A percentile compares a stretch with the other conserved stretches of the same genome.
Conservation (phyloP, 2,329 filamentous ascomycete genomes). For the Cladosporium sp. region DNA sequence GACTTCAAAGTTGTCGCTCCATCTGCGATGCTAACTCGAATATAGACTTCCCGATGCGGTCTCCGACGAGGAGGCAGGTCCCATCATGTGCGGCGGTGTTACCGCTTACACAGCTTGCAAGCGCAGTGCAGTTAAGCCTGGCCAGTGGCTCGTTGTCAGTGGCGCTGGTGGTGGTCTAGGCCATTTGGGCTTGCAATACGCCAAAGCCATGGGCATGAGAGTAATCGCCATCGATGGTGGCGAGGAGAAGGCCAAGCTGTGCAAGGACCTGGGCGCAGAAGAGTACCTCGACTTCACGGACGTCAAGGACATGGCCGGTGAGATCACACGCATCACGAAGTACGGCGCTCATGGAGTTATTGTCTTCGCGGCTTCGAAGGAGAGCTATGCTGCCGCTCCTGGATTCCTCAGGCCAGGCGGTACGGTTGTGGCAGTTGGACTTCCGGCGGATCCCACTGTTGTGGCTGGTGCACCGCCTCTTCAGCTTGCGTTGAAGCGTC, state of each 20-base stretch:
- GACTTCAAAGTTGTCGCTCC: not conserved
- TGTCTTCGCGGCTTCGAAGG: slow-evolving; percentile 40
- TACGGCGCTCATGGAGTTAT: slow-evolving; percentile 42
- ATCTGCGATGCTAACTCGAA: slow-evolving; percentile 34
- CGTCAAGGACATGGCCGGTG: slow-evolving; percentile 37
- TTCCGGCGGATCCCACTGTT: slow-evolving; percentile 36
- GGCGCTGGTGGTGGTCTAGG: slow-evolving; percentile 40
- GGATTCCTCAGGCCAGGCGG: slow-evolving; percentile 38
- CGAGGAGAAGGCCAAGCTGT: slow-evolving; percentile 39
- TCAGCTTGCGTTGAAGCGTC: slow-evolving; percentile 40
- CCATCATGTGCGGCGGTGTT: slow-evolving; percentile 43
- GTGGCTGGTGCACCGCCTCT: slow-evolving; percentile 43
- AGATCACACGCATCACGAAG: slow-evolving; percentile 39
- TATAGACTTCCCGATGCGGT: slow-evolving; percentile 42
- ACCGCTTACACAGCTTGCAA: slow-evolving; percentile 38
- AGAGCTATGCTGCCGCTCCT: slow-evolving; percentile 39
- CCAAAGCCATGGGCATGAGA: slow-evolving; percentile 38
- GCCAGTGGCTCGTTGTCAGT: slow-evolving; percentile 42
- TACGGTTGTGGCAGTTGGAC: slow-evolving; percentile 41
- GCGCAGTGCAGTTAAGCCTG: slow-evolving; percentile 38
- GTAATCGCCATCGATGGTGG: slow-evolving; percentile 43
- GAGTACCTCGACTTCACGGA: slow-evolving; percentile 40
- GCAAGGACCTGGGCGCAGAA: slow-evolving; percentile 41
- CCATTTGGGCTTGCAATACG: slow-evolving; percentile 36
- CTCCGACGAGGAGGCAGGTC: slow-evolving; percentile 39